Base-by-base conservation (phyloP, 2,329 filamentous ascomycete genomes). In the Pseudogymnoascus sp. region DNA sequence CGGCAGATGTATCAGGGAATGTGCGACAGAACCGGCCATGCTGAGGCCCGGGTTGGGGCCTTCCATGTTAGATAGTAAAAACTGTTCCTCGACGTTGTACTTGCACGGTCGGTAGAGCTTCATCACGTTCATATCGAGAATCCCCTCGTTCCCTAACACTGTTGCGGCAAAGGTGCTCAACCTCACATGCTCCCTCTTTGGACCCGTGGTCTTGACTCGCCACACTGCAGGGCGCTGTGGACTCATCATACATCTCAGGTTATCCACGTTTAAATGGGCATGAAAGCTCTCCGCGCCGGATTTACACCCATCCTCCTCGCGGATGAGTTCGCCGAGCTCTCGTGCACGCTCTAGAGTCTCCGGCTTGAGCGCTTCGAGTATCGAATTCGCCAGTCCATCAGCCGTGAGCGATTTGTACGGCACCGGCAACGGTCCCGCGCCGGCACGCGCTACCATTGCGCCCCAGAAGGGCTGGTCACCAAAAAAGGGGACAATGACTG, bases 381-480 rank as follows among this genome's bases (percentile, higher is more conserved):
- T 88, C 0, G 86, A 84, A 21, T 81, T 80, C 0, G 85, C 85
- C 6, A 92, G 77, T 7, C 82, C 85, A 25, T 86, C 84, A 0
- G 81, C 79, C 0, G 83, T 90, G 43, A 92, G 74, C n/a, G 84
- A 77, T 67, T 88, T 88, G 72, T 87, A 83, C 0, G 86, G 85
- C 43, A 91, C 83, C 0, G 89, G 88, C 1, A 80, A 75, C 0
- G 88, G 88, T 0, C 89, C 89, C 3, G 88, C 89, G 3, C 88
- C 87, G 3, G 88, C 87, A 61, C 78, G 81, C 0, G 85, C 81
- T 49, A 91, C 83, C 82, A 92, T 91, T 11, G 84, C 80, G 5
- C 89, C 89, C 89, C 89, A 92, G 71, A 92, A 92, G 0, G 87
- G 86, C 73, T 91, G 89, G 67, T 92, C 89, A 2, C 89, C 89